These are phyloP conservation scores for Plasmodium gonderi DNA, from an alignment of 169 alveolate genomes.

Conservation along the genomic window DNA sequence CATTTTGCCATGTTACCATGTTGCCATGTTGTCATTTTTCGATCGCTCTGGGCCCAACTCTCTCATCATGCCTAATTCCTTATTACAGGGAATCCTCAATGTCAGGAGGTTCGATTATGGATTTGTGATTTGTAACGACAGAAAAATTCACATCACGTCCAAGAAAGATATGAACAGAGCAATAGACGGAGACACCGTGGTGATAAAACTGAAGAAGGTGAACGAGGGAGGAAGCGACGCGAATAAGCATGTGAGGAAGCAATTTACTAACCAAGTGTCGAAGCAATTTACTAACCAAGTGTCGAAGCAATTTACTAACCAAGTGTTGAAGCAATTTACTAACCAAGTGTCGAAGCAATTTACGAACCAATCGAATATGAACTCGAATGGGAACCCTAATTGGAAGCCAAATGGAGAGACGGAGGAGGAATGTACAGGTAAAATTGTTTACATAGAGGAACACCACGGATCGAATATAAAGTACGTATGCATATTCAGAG, in stretches of 20 bases:
- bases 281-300: neutral
- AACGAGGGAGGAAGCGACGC: neutral
- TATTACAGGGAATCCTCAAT: slow-evolving; percentile 29
- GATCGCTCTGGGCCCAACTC: neutral
- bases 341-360: neutral
- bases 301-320: neutral
- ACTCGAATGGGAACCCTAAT: neutral
- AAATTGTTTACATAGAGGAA: slow-evolving; percentile 63
- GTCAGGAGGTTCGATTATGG: slow-evolving; percentile 45
- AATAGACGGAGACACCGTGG: slow-evolving; percentile 93
- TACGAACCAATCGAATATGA: neutral
- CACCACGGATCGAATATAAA: slow-evolving; percentile 49
- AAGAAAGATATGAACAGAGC: slow-evolving; percentile 89
- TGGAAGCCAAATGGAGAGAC: neutral
- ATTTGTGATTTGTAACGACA: slow-evolving; percentile 3
- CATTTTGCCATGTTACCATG: no score
- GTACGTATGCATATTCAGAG: slow-evolving; percentile 51
- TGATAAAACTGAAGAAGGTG: slow-evolving; percentile 81
- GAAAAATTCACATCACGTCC: slow-evolving; percentile 26
- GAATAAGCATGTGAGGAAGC: no score
- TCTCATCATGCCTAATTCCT: neutral
- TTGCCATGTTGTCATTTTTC: no score
- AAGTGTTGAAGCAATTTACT: neutral
- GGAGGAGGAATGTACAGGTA: slow-evolving; percentile 4
- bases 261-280: neutral